phyloP scores from a whole-genome alignment of 2,329 filamentous ascomycete species.

The Triangularia setosa region DNA sequence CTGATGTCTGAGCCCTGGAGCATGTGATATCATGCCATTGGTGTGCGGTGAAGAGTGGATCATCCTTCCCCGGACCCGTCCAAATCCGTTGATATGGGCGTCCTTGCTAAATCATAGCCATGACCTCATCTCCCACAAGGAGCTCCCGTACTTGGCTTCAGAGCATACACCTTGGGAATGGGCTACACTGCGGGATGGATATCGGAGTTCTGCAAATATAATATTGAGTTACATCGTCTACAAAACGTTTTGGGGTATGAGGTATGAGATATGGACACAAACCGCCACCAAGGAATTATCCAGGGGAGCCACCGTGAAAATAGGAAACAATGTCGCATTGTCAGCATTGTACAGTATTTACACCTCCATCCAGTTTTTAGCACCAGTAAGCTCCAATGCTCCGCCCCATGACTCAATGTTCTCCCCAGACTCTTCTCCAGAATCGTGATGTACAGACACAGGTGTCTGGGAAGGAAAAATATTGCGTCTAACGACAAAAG shows the following conservation, averaged over 20 bases:
- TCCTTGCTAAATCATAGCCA: background rate
- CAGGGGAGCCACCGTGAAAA: background rate
- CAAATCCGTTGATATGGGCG: background rate
- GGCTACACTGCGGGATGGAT: background rate
- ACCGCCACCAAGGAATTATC: background rate
- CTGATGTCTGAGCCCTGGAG: background rate
- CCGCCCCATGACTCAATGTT: constrained; percentile 5
- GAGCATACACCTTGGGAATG: background rate
- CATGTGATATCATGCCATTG: background rate
- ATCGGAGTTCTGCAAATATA: background rate
- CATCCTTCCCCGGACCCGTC: background rate
- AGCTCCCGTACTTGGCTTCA: background rate
- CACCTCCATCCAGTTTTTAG: constrained; percentile 23
- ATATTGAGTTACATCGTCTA: background rate
- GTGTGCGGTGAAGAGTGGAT: background rate
- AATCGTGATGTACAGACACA: constrained; percentile 17
- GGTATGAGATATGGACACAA: background rate
- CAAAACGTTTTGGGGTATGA: background rate
- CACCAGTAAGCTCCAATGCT: constrained; percentile 17
- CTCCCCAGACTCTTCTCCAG: constrained; percentile 10
- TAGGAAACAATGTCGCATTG: constrained; percentile 27
- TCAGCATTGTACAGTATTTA: constrained; percentile 34
- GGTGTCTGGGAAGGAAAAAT: constrained; percentile 13
- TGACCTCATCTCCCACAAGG: background rate
- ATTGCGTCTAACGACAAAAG: constrained; percentile 38